phyloP scores from a whole-genome alignment of 2,329 filamentous ascomycete genomes.

The Pleurostoma richardsiae region DNA sequence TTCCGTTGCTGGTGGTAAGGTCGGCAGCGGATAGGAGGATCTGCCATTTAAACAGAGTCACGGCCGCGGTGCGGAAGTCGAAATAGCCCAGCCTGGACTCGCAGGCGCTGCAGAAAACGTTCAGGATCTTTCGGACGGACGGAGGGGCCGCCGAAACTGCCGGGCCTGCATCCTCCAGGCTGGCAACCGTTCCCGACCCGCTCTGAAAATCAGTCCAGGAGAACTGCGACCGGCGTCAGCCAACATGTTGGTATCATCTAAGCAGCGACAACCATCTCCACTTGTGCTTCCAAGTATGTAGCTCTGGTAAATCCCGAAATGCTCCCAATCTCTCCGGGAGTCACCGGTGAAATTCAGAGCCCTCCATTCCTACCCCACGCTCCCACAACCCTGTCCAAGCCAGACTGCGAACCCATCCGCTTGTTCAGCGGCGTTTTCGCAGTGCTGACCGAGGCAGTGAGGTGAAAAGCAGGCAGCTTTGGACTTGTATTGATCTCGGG shows the following conservation, averaged over 20 bases:
- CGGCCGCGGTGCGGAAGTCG: slow-evolving; percentile 36
- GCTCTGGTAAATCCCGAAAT: slow-evolving; percentile 9
- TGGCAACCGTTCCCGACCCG: background rate
- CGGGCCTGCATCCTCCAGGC: background rate
- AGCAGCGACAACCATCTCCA: too few species aligned
- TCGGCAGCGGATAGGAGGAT: slow-evolving; percentile 29
- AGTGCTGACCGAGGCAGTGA: too few species aligned
- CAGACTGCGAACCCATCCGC: slow-evolving; percentile 32
- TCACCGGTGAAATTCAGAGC: slow-evolving; percentile 4
- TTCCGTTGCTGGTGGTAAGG: slow-evolving; percentile 2
- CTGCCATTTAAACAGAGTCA: slow-evolving; percentile 55
- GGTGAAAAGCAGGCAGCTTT: too few species aligned
- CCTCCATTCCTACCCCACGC: background rate
- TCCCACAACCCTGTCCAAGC: slow-evolving; percentile 2
- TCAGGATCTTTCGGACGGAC: slow-evolving; percentile 14
- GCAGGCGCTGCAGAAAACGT: slow-evolving; percentile 42
- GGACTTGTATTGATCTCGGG: slow-evolving; percentile 45
- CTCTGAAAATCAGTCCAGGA: too few species aligned
- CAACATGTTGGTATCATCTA: too few species aligned
- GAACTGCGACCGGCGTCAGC: too few species aligned
- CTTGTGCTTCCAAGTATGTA: slow-evolving; percentile 1
- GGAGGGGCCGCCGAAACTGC: background rate
- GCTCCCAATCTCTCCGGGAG: slow-evolving; percentile 9
- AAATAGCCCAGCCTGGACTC: slow-evolving; percentile 39
- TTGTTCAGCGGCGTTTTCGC: slow-evolving; percentile 24